phyloP scores from a whole-genome alignment of 1,284 basidiomycete species.

The Phaffia rhodozyma region DNA sequence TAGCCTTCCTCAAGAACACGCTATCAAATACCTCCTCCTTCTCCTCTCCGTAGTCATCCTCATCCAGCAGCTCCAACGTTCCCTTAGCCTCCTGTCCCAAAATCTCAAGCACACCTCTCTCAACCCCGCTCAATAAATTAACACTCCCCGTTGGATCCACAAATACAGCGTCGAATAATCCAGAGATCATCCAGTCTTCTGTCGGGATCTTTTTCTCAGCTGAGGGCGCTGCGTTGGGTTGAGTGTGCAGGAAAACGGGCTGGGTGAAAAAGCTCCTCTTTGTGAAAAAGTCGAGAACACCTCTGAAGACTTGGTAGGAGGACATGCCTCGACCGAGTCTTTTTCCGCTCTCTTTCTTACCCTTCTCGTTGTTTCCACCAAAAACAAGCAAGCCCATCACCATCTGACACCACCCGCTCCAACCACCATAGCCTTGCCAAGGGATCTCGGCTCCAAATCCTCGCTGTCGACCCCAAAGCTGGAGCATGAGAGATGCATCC shows the following conservation, averaged over 20 bases:
- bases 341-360: conserved; percentile 26
- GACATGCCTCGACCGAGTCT: conserved; percentile 57
- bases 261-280: conserved; percentile 56
- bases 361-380: conserved; percentile 48
- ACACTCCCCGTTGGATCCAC: conserved; percentile 68
- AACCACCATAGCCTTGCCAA: conserved; percentile 40
- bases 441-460: conserved; percentile 35
- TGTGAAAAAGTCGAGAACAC: conserved; percentile 63
- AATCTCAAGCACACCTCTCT: conserved; percentile 41
- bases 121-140: conserved; percentile 69
- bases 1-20: conserved; percentile 32
- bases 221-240: conserved; percentile 14
- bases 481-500: conserved; percentile 66
- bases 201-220: conserved; percentile 28
- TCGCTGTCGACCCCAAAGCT: conserved; percentile 82
- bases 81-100: conserved; percentile 22
- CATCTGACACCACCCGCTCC: conserved; percentile 56
- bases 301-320: conserved; percentile 76
- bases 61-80: conserved; percentile 1
- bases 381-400: conserved; percentile 57
- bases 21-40: conserved; percentile 27
- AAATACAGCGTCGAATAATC: conserved; percentile 41
- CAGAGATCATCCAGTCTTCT: conserved; percentile 29
- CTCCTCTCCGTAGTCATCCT: conserved; percentile 9
- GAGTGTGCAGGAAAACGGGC: conserved; percentile 45